Base-by-base conservation (phyloP, 2,329 filamentous ascomycete species). In the Ilyonectria sp. region DNA sequence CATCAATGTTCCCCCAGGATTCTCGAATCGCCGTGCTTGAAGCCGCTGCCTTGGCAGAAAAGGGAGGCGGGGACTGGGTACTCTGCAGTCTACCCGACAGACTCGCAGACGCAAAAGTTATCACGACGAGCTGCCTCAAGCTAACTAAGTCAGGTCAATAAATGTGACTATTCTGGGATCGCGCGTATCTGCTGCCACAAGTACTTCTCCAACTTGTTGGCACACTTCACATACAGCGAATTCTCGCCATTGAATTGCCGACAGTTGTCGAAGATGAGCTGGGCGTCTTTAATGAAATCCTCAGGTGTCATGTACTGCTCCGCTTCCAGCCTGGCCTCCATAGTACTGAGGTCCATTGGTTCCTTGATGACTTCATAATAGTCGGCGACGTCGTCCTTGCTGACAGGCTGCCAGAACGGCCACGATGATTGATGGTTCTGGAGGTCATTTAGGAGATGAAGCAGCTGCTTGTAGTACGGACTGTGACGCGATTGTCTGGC, bases 281-380 rank as follows among this genome's bases (percentile, higher is more conserved):
- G 92, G 10, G 95, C 93, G 79, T 99, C 96, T 69, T 88, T 89
- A 82, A 95, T 91, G 74, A 99, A 98, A 75, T 98, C 96, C 78
- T 98, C 94, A 0, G 95, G 95, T 0, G 90, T 94, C 15, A 90
- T 89, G 78, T 99, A 99, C 76, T 95, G 89, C 81, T 98, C 96
- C 44, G 94, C 93, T 77, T 98, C 95, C 70, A 98, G 91, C 81
- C 97, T 97, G 73, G 90, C 90, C 81, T 98, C 96, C 95, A 98
- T 98, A 21, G 95, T 98, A 52, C 90, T 91, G 52, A 98, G 86
- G 79, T 98, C 96, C 96, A 99, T 99, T 35, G 96, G 96, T 79
- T 97, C 93, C 78, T 95, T 94, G 84, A 99, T 99, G 68, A 98
- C 95, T 66, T 97, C 94, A 84, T 98, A 98, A 83, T 98, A 99